Base-by-base conservation (phyloP, 192 early-diverging fungal genomes). In the Jimgerdemannia lactiflua region DNA sequence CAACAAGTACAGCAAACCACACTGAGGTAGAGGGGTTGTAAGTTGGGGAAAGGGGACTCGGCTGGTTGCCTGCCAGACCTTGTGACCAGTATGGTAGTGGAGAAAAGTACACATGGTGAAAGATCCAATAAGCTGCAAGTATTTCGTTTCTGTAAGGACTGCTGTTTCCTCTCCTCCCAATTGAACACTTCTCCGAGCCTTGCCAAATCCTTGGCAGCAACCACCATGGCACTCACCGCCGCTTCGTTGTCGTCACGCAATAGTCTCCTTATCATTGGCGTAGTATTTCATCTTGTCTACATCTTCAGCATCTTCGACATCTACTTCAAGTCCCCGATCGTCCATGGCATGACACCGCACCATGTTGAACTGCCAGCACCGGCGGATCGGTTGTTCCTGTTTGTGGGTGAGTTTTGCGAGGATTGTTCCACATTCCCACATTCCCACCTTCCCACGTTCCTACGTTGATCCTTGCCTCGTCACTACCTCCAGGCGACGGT, bases 321-420 rank as follows among this genome's bases (percentile, higher is more conserved):
- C 82, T 98, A 98, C 86, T 98, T 98, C 83, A 93, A 93, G n/a
- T 97, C 97, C 18, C 97, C 97, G 68, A 84, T 98, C 14, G 95
- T 98, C 54, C 97, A 98, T 87, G 97, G 97, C 74, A 98, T 98
- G 97, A 91, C 88, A 17, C 95, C 92, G 42, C 91, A 96, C 73
- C 80, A 83, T 40, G 92, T 94, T 64, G 88, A 86, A 65, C 73
- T 86, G 18, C 79, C 86, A 43, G 81, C 95, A 59, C 95, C 96
- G 3, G 97, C 97, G 42, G 89, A 91, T 80, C 91, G 97, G 3
- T 83, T 98, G 66, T 88, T 97, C 4, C 87, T 98, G 44, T 88
- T 96, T 83, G 95, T 97, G 6, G 94, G 94, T 92, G 77, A 75
- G 77, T 41, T 59, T 9, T 64, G n/a, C 59, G 11, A 20, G 43